phyloP scores from a whole-genome alignment of 768 basidiomycete genomes.

The Boletellus ananiceps region DNA sequence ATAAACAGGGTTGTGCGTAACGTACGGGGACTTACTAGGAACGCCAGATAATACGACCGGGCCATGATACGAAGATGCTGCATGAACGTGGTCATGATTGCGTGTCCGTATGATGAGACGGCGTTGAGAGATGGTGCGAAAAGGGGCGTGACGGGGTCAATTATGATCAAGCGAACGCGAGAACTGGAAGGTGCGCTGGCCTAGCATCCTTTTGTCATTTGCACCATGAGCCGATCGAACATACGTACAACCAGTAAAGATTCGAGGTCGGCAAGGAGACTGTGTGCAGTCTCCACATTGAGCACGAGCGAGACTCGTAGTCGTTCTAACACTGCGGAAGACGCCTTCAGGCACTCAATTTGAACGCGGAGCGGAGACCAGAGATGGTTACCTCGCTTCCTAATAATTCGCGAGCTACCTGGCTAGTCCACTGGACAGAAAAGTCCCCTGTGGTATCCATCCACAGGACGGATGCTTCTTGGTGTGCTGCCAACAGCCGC shows the following conservation, averaged over 20 bases:
- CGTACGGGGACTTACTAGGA: conserved; percentile 45
- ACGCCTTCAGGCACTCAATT: conserved; percentile 20
- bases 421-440: conserved; percentile 43
- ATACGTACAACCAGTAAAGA: conserved; percentile 26
- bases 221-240: neutral
- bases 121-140: conserved; percentile 60
- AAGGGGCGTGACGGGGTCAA: conserved; percentile 64
- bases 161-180: conserved; percentile 46
- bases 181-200: conserved; percentile 4
- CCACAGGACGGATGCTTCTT: conserved; percentile 51
- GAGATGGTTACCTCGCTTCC: conserved; percentile 23
- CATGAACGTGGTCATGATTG: conserved; percentile 70
- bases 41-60: conserved; percentile 38
- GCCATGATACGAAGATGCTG: conserved; percentile 52
- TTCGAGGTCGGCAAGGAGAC: conserved; percentile 44
- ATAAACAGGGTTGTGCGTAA: neutral
- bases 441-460: conserved; percentile 71
- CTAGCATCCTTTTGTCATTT: conserved; percentile 8
- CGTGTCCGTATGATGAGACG: conserved; percentile 70
- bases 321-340: conserved; percentile 43
- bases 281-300: conserved; percentile 51
- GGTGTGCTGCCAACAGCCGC: conserved; percentile 41
- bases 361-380: neutral
- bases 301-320: conserved; percentile 57
- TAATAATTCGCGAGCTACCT: conserved; percentile 32